These are phyloP conservation scores for Lotus japonicus DNA, from an alignment of 306 rosid genomes.

Conservation along the genomic window DNA sequence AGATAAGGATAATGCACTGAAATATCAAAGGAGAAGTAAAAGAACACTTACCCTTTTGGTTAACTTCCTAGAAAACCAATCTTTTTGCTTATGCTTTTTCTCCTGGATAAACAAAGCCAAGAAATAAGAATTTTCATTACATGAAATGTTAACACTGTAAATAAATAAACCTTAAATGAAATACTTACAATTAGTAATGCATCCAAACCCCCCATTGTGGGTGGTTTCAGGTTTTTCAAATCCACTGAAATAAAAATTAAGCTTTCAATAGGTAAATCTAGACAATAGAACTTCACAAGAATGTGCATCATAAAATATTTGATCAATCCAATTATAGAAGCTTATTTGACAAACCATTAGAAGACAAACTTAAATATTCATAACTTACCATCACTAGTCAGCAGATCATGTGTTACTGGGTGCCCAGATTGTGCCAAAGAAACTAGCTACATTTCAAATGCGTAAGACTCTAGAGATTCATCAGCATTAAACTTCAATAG, in stretches of 20 bases:
- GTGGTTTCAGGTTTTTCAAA: constrained; percentile 51
- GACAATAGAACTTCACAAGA: background rate
- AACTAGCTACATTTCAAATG: constrained; percentile 23
- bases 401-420: constrained; percentile 30
- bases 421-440: constrained; percentile 36
- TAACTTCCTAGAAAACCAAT: constrained; percentile 80
- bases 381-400: constrained; percentile 27
- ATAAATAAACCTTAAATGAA: background rate
- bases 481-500: background rate
- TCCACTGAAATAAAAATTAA: constrained; percentile 49
- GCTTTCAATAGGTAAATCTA: background rate
- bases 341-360: constrained; percentile 2
- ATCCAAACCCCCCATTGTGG: constrained; percentile 67
- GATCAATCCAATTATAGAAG: background rate
- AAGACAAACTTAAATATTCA: background rate
- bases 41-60: constrained; percentile 44
- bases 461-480: constrained; percentile 7
- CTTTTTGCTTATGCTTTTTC: constrained; percentile 47
- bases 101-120: constrained; percentile 42
- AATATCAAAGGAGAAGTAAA: background rate
- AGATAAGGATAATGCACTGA: background rate
- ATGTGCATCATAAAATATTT: background rate
- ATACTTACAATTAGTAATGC: constrained; percentile 46
- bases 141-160: background rate
- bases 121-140: constrained; percentile 9